phyloP scores from a whole-genome alignment of 202 grass and related monocot species.

The Digitaria exilis region DNA sequence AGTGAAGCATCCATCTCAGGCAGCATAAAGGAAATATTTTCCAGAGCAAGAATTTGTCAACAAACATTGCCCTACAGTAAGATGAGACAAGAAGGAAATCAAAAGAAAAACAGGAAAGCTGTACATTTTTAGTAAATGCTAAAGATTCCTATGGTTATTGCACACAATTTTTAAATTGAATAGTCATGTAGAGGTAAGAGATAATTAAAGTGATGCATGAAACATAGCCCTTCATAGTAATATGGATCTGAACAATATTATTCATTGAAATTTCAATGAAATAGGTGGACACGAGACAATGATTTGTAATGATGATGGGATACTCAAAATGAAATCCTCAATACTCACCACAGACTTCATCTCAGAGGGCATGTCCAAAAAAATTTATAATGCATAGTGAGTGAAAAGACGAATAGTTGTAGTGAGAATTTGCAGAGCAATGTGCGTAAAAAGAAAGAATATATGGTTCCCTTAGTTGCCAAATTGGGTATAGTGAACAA shows the following conservation, averaged over 20 bases:
- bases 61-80: constrained; percentile 75
- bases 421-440: constrained; percentile 33
- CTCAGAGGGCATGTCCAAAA: background rate
- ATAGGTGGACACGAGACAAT: background rate
- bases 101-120: background rate
- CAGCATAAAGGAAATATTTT: constrained; percentile 95
- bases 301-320: background rate
- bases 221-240: background rate
- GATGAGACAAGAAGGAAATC: constrained; percentile 29
- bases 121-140: constrained; percentile 20
- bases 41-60: constrained; percentile 91
- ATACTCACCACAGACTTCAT: constrained; percentile 17
- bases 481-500: constrained; percentile 1
- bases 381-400: background rate
- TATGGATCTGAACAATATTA: constrained; percentile 26
- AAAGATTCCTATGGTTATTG: background rate
- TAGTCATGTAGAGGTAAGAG: background rate
- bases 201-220: constrained; percentile 12
- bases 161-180: background rate
- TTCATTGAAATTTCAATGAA: constrained; percentile 27
- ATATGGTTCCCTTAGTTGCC: background rate
- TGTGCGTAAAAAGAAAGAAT: background rate
- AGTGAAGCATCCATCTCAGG: constrained; percentile 97
- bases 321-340: background rate
- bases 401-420: constrained; percentile 18